Base-by-base conservation (phyloP, 768 basidiomycete species). In the Collybia mongolica region DNA sequence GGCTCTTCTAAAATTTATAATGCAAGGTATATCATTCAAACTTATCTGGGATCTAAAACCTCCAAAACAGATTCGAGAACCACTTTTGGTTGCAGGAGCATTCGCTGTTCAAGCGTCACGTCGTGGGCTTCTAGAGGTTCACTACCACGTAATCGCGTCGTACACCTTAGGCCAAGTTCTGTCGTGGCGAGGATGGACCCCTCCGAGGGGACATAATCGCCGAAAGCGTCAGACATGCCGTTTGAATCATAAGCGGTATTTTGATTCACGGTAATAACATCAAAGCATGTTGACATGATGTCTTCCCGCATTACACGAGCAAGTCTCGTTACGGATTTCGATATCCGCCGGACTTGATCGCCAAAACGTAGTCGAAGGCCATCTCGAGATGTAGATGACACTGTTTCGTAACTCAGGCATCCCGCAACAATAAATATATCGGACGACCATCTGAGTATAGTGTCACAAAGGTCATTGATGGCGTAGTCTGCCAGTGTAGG, bases 201-300 rank as follows among this genome's bases (percentile, higher is more conserved):
- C 28, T 64, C 69, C 11, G 80, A 75, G 18, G 72, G 60, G 7
- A 71, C 76, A 54, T 82, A 82, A 38, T 81, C 79, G 37, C 79
- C 82, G 66, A 88, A 88, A 38, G 79, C 79, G 60, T 66, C 65
- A 22, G 53, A 49, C 65, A 69, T 67, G 28, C 46, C 35, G 22
- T 54, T 54, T 6, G 65, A 39, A 46, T 82, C 75, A 58, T 81
- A 85, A 9, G 65, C 11, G 15, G 72, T 70, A 2, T 77, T 79
- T 26, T 77, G 74, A 50, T 86, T 82, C 1, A 82, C 77, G 17
- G 81, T 75, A 36, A 86, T 65, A 29, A 90, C 76, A 57, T 90
- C 86, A 58, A 90, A 91, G 50, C 77, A 82, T 2, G 88, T 86
- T 2, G 84, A 86, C 72, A 91, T 79, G 59, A 89, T 88, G 52